Percentiles rank a stretch among this genome's conserved stretches.
phyloP scores from a whole-genome alignment of 2,329 filamentous ascomycete genomes.

The Apiospora hydei region DNA sequence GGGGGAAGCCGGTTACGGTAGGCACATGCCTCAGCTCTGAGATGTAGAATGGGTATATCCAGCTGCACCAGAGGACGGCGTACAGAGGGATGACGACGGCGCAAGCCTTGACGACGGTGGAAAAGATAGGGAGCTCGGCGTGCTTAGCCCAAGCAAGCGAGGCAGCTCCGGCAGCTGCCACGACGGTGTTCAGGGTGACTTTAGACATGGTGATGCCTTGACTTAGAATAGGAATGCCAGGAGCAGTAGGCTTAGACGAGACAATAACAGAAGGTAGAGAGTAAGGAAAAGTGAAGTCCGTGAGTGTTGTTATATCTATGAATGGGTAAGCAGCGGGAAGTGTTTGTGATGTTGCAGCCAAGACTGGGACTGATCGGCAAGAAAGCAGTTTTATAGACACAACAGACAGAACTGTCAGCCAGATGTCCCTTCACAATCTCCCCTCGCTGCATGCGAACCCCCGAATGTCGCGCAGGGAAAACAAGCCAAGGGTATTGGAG shows the following conservation, averaged over 20 bases:
- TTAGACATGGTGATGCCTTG: constrained; percentile 32
- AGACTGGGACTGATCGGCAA: constrained; percentile 1
- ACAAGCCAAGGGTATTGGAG: constrained; percentile 11
- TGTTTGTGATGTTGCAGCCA: background rate
- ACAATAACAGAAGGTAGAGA: constrained; percentile 20
- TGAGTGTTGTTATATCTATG: constrained; percentile 1
- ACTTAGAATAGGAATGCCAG: constrained; percentile 3
- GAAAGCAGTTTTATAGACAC: constrained; percentile 3
- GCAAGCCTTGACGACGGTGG: constrained; percentile 32
- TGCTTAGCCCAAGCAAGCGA: constrained; percentile 37
- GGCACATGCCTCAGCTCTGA: constrained; percentile 52
- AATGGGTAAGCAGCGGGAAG: background rate
- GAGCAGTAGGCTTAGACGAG: constrained; percentile 21
- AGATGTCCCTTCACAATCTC: constrained; percentile 16
- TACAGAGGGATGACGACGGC: constrained; percentile 39
- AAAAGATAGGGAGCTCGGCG: constrained; percentile 33
- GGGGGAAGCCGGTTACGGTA: constrained; percentile 49
- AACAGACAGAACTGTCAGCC: constrained; percentile 2
- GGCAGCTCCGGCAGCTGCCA: constrained; percentile 35
- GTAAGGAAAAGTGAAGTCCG: constrained; percentile 29
- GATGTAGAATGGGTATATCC: constrained; percentile 50
- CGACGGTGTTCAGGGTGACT: constrained; percentile 35
- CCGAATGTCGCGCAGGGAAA: constrained; percentile 1
- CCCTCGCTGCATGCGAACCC: background rate
- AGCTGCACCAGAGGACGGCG: constrained; percentile 43